Evolutionary conservation across 306 rosid species (phyloP).

Genomic region (Mimosa pudica): DNA sequence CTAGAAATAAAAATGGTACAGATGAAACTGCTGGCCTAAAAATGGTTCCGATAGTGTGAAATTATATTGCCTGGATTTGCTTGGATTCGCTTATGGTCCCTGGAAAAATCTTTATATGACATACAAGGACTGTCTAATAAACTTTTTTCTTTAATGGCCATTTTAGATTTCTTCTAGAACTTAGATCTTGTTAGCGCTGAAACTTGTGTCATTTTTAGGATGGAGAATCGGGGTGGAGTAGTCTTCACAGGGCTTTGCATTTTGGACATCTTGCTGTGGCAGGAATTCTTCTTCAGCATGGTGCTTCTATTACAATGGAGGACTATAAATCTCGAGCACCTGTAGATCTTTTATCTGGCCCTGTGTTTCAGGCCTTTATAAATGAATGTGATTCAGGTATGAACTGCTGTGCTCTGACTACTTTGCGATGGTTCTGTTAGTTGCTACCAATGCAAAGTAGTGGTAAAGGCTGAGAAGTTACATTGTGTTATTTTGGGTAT

Average conservation of each 20-base stretch:
- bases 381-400: conserved; percentile 65
- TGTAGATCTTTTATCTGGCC: conserved; percentile 88
- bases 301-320: conserved; percentile 78
- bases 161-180: neutral
- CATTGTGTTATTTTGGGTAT: conserved; percentile 24
- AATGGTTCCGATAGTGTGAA: neutral
- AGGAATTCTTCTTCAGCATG: conserved; percentile 77
- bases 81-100: neutral
- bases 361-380: conserved; percentile 64
- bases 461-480: conserved; percentile 29
- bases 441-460: conserved; percentile 23
- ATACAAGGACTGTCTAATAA: neutral
- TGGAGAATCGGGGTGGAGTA: conserved; percentile 97
- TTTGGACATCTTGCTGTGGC: conserved; percentile 96
- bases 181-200: neutral
- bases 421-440: conserved; percentile 30
- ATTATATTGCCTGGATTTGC: neutral
- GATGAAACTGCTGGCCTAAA: neutral
- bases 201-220: conserved; percentile 56
- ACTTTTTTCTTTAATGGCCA: neutral
- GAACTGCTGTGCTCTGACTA: conserved; percentile 34
- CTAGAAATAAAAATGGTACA: neutral
- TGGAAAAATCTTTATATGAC: neutral
- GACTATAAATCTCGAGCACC: conserved; percentile 85
- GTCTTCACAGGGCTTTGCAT: conserved; percentile 97